Base-by-base conservation (phyloP, 345 rosid genomes). In the Brassica carinata region DNA sequence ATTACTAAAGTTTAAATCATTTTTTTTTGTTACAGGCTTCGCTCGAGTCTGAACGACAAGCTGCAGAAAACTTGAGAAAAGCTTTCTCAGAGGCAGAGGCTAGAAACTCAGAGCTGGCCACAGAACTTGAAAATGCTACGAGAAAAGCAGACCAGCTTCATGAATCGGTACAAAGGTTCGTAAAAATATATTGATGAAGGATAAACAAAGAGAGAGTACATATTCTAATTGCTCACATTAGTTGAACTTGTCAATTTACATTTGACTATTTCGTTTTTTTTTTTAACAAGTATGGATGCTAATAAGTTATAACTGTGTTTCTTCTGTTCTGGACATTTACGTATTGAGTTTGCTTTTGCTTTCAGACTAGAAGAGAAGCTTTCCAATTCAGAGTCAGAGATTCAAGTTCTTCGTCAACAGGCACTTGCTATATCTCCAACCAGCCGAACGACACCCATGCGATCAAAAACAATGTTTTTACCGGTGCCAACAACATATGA, bases 381-480 rank as follows among this genome's bases (percentile, higher is more conserved):
- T 82, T 88, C 97, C 79, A 96, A 96, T 83, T 90, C 92, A 55
- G 99, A 96, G 83, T 92, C 99, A 1, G 99, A 96, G 84, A 96
- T 85, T 85, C 99, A 96, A 89, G 98, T 96, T 45, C 95, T 96
- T 51, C 94, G 99, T 62, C 97, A 96, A 84, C 99, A 96, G 83
- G 94, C 99, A 72, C 85, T 96, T 80, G 85, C 95, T 75, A 87
- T 96, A 74, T 94, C 99, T 13, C 98, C 99, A 43, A 96, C 98
- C 64, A 94, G 95, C 67, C 90, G 91, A 86, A 48, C 90, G 71
- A 78, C 89, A 83, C 77, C 97, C 70, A 81, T 84, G 1, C 88
- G 92, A 74, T 89, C 90, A 75, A 92, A 83, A 83, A 87, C 93
- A 66, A 80, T 86, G 82, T 72, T 85, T 86, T 78, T 90, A 81